Conservation (phyloP, 768 basidiomycete species). For the Boletus fagicola region DNA sequence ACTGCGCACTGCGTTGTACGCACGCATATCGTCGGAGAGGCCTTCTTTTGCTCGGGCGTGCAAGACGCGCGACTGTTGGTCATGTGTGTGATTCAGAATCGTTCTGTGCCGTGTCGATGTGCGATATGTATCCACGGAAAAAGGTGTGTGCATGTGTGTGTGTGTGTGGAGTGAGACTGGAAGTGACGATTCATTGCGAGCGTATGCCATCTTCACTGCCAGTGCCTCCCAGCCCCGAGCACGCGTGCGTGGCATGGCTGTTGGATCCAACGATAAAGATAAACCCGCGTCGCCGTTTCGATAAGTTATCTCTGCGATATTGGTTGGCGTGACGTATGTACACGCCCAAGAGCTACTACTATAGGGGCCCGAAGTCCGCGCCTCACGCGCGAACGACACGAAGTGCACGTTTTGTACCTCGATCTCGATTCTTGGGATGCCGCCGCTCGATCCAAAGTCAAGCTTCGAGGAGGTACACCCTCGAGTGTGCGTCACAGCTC, state of each 20-base stretch:
- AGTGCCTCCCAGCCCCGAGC: not conserved
- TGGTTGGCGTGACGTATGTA: too few species aligned
- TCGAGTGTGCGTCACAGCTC: too few species aligned
- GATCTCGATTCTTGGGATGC: too few species aligned
- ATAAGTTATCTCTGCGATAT: too few species aligned
- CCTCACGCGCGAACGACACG: too few species aligned
- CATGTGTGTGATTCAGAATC: not conserved
- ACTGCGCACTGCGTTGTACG: not conserved
- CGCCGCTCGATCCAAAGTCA: too few species aligned
- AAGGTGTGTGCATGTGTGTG: constrained; percentile 2
- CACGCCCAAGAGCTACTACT: too few species aligned
- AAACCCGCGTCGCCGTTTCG: not conserved
- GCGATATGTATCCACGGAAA: too few species aligned
- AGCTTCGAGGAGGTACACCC: too few species aligned
- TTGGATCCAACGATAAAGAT: not conserved
- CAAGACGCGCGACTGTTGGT: not conserved
- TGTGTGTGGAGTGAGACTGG: not conserved
- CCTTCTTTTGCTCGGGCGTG: not conserved
- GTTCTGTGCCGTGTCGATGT: not conserved
- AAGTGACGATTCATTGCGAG: not conserved
- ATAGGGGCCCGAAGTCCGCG: too few species aligned
- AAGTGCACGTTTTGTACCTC: too few species aligned
- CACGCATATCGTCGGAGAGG: not conserved
- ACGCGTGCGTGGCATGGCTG: not conserved
- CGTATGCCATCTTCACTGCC: not conserved